Evolutionary conservation across 352 stramenopile genomes (phyloP), one percentile per base, ranked within the genome.

Genomic region (Phytophthora citricola): DNA sequence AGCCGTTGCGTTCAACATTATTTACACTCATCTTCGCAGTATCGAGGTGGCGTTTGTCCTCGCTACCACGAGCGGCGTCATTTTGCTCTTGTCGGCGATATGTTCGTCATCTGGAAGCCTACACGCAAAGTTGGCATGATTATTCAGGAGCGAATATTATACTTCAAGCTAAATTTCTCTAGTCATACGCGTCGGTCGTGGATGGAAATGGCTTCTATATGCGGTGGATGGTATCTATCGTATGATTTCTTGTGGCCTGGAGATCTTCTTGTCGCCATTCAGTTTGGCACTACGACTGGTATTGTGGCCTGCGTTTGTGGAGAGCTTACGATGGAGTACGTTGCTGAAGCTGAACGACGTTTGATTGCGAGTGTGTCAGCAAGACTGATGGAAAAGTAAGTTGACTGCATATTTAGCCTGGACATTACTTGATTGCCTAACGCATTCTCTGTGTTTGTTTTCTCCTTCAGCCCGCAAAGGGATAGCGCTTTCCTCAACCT

Each of bases 61-160:
- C 14, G 85, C 88, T 1, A 95, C 85, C 0, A 81, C 79, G 6
- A 95, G 83, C 51, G 84, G 88, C 9, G 78, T 95, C 14, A 76
- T 87, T 17, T 95, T 49, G 81, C 84, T 29, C 61, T 94, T 38
- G 69, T 93, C 2, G 88, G 81, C 1, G 88, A 95, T 47, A 89
- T 95, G 65, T 94, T 95, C 67, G 85, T 94, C 27, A 92, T 93
- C 52, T 95, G 88, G 88, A 81, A 79, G 3, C 88, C 88, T 8
- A 94, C 88, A 5, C 74, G 83, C 20, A 89, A 91, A 55, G 81
- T 91, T 24, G 88, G 88, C 8, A 73, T 92, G 52, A 91, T 91
- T 44, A 41, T 95, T 4, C 88, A 95, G 71, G 83, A 94, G 22
- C 81, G 88, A 20, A 75, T 94, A 48, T 53, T 95, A 40, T 87